Evolutionary conservation across 805 yeast species (phyloP), one percentile per base, ranked within the genome.

Genomic region (Schizosaccharomyces lindneri): DNA sequence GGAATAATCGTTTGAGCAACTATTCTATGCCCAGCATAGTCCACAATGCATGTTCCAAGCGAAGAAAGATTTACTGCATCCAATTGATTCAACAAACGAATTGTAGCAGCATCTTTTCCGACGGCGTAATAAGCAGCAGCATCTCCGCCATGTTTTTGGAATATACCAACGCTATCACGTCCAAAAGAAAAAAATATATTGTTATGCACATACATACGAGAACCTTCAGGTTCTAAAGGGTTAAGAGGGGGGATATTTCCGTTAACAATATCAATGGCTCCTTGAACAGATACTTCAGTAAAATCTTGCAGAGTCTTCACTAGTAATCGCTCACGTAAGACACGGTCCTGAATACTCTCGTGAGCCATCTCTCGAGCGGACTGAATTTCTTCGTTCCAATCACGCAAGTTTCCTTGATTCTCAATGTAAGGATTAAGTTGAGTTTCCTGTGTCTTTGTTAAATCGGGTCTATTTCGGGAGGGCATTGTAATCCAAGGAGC

Each of bases 1-100:
- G 98, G 98, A 55, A 90, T 95, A 13, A 96, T 95, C 15, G 95
- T 86, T 74, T 90, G 97, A 70, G 95, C 87, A 48, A 90, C 78
- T 46, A 90, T 76, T 71, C 97, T 80, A 67, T 81, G 83, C 64
- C 97, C 98, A 68, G 85, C 81, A 73, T 80, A 90, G 71, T 90
- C 97, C 62, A 90, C 86, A 63, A 88, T 78, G n/a, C 89, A 78
- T 3, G 97, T 85, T 67, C 86, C 79, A 63, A 90, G 75, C 61
- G 84, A 83, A 68, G 81, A 79, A 48, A 88, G 75, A 57, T 82
- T 86, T 11, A 73, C 73, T 43, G 80, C 68, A 67, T 84, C 87
- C 55, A 84, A 72, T 66, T 81, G 75, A 73, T 84, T 84, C 69
- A 90, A 74, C 64, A 79, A 77, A 67, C 79, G 81, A 59, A 87